Evolutionary conservation across 2,329 filamentous ascomycete genomes (phyloP).

Genomic region (Ilyonectria robusta): DNA sequence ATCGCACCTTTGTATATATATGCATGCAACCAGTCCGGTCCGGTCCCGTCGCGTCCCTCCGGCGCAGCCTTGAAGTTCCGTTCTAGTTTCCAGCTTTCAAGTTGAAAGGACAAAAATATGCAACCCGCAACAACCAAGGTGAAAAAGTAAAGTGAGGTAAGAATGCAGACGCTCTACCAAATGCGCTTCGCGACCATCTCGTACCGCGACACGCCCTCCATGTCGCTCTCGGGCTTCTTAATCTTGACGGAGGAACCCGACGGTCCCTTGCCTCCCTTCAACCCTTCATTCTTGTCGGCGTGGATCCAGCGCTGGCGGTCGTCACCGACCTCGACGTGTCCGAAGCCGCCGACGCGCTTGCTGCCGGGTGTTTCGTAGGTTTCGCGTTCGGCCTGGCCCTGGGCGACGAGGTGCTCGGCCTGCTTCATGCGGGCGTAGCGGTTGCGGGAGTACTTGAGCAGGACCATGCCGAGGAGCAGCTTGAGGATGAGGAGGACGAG

Average conservation of each 20-base stretch:
- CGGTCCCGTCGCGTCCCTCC: conserved; percentile 23
- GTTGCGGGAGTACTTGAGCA: conserved; percentile 84
- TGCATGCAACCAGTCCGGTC: conserved; percentile 16
- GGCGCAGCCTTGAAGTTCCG: conserved; percentile 24
- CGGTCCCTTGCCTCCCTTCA: conserved; percentile 67
- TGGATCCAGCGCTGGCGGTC: conserved; percentile 91
- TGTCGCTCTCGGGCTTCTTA: conserved; percentile 63
- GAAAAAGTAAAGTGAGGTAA: background rate
- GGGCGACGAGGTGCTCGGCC: conserved; percentile 68
- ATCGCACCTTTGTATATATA: background rate
- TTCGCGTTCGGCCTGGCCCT: conserved; percentile 64
- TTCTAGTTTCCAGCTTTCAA: conserved; percentile 9
- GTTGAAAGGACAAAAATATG: no score
- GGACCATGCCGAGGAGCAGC: conserved; percentile 87
- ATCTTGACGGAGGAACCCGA: conserved; percentile 67
- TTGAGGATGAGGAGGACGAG: conserved; percentile 88
- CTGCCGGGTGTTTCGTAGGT: conserved; percentile 76
- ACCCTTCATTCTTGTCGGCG: conserved; percentile 82
- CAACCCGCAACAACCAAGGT: background rate
- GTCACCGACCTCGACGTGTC: conserved; percentile 89
- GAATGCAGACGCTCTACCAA: conserved; percentile 72
- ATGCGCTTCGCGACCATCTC: conserved; percentile 98
- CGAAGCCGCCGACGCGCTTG: conserved; percentile 84
- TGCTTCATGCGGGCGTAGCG: conserved; percentile 87
- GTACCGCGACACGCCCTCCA: conserved; percentile 83